Evolutionary conservation across 163 green algal species (phyloP).

Genomic region (Picocystis sp.): DNA sequence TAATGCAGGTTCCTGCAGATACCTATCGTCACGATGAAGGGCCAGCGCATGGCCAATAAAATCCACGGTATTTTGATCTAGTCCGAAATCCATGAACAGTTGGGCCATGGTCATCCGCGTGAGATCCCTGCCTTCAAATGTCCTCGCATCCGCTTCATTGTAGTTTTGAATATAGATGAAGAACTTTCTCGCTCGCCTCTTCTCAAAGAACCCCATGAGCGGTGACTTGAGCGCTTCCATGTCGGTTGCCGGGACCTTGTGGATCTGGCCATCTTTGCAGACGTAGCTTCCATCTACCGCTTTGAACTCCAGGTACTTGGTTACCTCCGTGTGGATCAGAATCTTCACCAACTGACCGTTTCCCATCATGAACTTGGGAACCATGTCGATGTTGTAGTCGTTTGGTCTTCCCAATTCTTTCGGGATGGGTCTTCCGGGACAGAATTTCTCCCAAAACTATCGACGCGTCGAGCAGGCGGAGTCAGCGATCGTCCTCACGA

Average conservation of each 20-base stretch:
- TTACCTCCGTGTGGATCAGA: constrained; percentile 91
- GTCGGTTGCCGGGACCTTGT: constrained; percentile 81
- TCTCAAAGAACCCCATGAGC: constrained; percentile 97
- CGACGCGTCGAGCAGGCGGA: too few relatives aligned
- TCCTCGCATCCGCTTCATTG: constrained; percentile 54
- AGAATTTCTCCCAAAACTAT: constrained; percentile 67
- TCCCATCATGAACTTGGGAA: constrained; percentile 99
- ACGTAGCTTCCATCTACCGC: constrained; percentile 90
- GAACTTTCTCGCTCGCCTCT: constrained; percentile 81
- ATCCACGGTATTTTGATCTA: constrained; percentile 53
- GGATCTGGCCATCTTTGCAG: constrained; percentile 43
- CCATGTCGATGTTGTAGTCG: constrained; percentile 95
- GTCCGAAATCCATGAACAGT: constrained; percentile 39
- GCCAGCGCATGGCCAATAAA: constrained; percentile 94
- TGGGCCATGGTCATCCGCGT: constrained; percentile 65
- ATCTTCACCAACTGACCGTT: constrained; percentile 66
- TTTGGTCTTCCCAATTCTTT: constrained; percentile 56
- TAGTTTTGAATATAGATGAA: constrained; percentile 93
- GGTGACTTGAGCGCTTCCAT: constrained; percentile 77
- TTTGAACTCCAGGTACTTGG: constrained; percentile 99
- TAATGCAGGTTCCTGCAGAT: constrained; percentile 38
- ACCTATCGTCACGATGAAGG: constrained; percentile 49
- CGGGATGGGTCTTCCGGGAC: constrained; percentile 42
- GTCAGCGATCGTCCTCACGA: too few relatives aligned
- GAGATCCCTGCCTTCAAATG: constrained; percentile 75